Evolutionary conservation across 2,329 filamentous ascomycete genomes (phyloP), one percentile per base, ranked within the genome.

Genomic region (Cytospora mali): DNA sequence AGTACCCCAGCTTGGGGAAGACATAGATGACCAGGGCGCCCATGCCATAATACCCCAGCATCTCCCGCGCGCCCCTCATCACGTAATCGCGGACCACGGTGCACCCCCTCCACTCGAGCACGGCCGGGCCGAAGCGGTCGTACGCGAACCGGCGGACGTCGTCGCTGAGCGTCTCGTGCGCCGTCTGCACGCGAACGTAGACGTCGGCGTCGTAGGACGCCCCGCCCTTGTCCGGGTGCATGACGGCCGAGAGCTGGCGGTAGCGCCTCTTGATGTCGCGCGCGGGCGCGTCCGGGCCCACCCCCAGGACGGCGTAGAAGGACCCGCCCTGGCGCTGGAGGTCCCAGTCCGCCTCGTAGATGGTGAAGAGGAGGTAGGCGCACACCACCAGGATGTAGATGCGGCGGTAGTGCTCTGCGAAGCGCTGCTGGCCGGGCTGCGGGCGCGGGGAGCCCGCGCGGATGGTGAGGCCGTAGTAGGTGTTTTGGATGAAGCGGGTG

Each of bases 341-440:
- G 66, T 92, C 87, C 79, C 91, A 87, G 81, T 96, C 91, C 71
- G 92, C 90, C 78, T 98, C 94, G 79, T 93, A 95, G 70, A 98
- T 87, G 53, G 93, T 97, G 81, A 97, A 97, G 67, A 89, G 77
- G 42, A 98, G 90, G 78, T 98, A 99, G 65, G 85, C 78, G 55
- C 89, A 81, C 56, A 98, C 89, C 71, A 98, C 91, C 69, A 89
- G 80, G 72, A 94, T 89, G 74, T 95, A 88, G 73, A 97, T 94
- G 69, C 87, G 85, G 62, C 90, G 90, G 64, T 92, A 89, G 79
- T 98, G 91, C 62, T 84, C 82, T 66, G 83, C 81, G 74, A 86
- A 91, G 68, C 87, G 87, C 2, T 87, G 82, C n/a, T 84, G 81
- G 74, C 91, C 85, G 39, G 90, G 85, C 62, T 78, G 85, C 1